Evolutionary conservation across 2,329 filamentous ascomycete genomes (phyloP).

Genomic region (Colletotrichum tofieldiae): DNA sequence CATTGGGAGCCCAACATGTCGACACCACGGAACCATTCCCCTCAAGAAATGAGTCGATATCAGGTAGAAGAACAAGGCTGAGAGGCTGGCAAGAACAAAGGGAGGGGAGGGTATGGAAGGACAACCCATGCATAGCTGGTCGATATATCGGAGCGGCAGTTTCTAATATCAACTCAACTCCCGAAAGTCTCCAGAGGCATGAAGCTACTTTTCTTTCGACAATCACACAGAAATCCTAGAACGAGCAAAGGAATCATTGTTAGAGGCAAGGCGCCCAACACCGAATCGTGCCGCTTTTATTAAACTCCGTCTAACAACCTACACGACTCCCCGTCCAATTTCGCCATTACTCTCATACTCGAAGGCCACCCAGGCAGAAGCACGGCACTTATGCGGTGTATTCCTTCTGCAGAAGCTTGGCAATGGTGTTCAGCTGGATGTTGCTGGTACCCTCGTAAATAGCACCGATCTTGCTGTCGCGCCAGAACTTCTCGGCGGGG

Average conservation of each 20-base stretch:
- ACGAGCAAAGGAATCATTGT: background rate
- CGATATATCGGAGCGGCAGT: background rate
- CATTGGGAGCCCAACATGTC: background rate
- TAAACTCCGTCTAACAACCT: constrained; percentile 37
- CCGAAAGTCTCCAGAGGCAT: background rate
- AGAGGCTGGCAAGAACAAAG: background rate
- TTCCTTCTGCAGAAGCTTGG: constrained; percentile 74
- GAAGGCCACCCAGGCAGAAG: background rate
- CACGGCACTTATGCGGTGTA: constrained; percentile 61
- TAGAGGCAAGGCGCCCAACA: constrained; percentile 13
- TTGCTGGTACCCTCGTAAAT: constrained; percentile 96
- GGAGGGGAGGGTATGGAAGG: background rate
- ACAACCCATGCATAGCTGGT: background rate
- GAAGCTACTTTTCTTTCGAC: background rate
- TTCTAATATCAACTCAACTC: background rate
- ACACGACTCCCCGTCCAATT: constrained; percentile 14
- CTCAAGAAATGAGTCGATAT: background rate
- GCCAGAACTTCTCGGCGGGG: constrained; percentile 96
- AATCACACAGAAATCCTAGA: background rate
- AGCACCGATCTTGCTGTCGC: constrained; percentile 98
- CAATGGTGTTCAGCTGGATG: constrained; percentile 79
- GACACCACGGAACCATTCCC: background rate
- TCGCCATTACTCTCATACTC: background rate
- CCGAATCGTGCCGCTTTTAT: constrained; percentile 42
- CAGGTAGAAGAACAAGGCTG: background rate